These are phyloP conservation scores for Lactifluus hygrophoroides DNA, from an alignment of 768 basidiomycete species.

Conservation along the genomic window DNA sequence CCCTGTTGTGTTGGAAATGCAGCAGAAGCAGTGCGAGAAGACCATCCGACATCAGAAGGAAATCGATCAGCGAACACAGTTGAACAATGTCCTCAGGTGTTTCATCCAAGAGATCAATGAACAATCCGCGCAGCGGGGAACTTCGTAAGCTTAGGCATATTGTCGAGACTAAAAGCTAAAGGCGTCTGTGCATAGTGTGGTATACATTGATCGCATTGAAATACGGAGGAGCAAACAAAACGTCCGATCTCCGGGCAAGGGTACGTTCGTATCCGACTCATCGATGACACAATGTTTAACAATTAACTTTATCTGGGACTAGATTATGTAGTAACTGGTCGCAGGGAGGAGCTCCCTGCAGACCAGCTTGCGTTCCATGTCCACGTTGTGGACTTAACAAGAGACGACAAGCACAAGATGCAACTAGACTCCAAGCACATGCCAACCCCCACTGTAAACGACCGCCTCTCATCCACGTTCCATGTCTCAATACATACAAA, in stretches of 20 bases:
- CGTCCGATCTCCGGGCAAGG: too few relatives aligned
- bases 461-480: constrained; percentile 3
- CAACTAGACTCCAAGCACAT: constrained; percentile 7
- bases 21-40: constrained; percentile 3
- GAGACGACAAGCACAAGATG: constrained; percentile 11
- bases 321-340: constrained; percentile 13
- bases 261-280: too few relatives aligned
- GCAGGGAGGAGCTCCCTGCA: background rate
- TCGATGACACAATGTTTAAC: too few relatives aligned
- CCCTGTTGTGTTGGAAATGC: constrained; percentile 1
- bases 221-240: background rate
- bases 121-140: background rate
- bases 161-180: background rate
- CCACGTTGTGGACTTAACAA: background rate
- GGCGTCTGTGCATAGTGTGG: background rate
- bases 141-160: constrained; percentile 9
- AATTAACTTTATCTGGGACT: too few relatives aligned
- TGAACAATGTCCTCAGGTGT: background rate
- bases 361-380: background rate
- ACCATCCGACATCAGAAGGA: constrained; percentile 5
- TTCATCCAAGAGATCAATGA: constrained; percentile 9
- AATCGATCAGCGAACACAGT: background rate
- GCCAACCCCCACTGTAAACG: constrained; percentile 6
- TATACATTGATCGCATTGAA: background rate
- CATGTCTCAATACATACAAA: background rate